A percentile compares a stretch with the other conserved stretches of the same genome.
Conservation (phyloP, 495 filamentous ascomycete species). For the Aspergillus cristatus region DNA sequence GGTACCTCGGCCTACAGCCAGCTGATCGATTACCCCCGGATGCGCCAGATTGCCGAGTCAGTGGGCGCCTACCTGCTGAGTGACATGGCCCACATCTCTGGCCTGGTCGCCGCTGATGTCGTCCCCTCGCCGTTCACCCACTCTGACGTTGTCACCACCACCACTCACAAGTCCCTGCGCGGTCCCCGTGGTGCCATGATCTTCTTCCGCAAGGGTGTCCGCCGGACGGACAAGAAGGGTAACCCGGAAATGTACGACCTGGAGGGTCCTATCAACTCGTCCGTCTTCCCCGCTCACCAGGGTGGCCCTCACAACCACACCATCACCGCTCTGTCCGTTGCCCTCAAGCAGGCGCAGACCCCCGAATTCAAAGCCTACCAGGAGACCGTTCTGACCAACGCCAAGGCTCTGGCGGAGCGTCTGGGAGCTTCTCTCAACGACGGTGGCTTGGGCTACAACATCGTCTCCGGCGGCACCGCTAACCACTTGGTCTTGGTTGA, state of each 20-base stretch:
- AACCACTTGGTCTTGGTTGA: slow-evolving; percentile 96
- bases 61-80: slow-evolving; percentile 86
- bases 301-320: slow-evolving; percentile 98
- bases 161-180: slow-evolving; percentile 92
- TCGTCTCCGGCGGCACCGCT: slow-evolving; percentile 90
- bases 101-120: slow-evolving; percentile 83
- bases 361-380: slow-evolving; percentile 88
- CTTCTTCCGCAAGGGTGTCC: slow-evolving; percentile 89
- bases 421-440: slow-evolving; percentile 63
- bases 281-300: slow-evolving; percentile 98
- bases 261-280: slow-evolving; percentile 87
- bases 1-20: slow-evolving; percentile 93
- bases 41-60: slow-evolving; percentile 80
- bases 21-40: slow-evolving; percentile 81
- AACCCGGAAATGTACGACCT: slow-evolving; percentile 80
- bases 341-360: slow-evolving; percentile 84
- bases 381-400: slow-evolving; percentile 75
- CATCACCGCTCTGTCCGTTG: slow-evolving; percentile 89
- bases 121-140: slow-evolving; percentile 80
- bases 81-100: slow-evolving; percentile 98
- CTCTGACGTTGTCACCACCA: slow-evolving; percentile 96
- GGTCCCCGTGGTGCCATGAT: slow-evolving; percentile 96
- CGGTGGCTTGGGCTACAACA: slow-evolving; percentile 74
- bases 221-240: slow-evolving; percentile 80
- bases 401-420: slow-evolving; percentile 70